These are phyloP conservation scores for Fusarium hainanense DNA, from an alignment of 2,329 filamentous ascomycete genomes.

Conservation along the genomic window DNA sequence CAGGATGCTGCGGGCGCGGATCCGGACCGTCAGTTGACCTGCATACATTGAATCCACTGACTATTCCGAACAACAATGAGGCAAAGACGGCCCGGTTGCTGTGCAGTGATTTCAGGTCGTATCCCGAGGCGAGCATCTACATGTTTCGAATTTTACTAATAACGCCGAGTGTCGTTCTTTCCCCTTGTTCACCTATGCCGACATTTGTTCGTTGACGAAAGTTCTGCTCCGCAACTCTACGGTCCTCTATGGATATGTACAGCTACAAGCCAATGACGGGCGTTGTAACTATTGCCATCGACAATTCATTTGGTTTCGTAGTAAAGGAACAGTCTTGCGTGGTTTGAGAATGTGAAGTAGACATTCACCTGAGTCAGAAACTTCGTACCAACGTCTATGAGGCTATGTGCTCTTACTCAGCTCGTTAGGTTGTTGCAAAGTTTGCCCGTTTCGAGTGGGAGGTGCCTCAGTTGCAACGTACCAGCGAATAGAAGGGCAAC, in stretches of 20 bases:
- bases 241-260: neutral
- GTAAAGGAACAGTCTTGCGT: neutral
- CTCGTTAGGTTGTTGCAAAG: neutral
- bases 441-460: neutral
- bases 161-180: neutral
- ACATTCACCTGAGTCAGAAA: neutral
- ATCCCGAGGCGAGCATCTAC: slow-evolving; percentile 3
- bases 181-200: neutral
- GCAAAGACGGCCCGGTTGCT: slow-evolving; percentile 22
- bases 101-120: slow-evolving; percentile 1
- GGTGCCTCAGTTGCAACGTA: too few relatives aligned
- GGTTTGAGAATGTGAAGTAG: neutral
- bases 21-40: slow-evolving; percentile 20
- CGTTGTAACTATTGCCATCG: neutral
- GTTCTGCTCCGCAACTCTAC: neutral
- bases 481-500: too few relatives aligned
- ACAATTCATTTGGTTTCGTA: neutral
- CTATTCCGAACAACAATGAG: slow-evolving; percentile 5
- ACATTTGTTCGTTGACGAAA: neutral
- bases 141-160: neutral
- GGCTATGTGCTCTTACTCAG: neutral
- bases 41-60: neutral
- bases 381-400: neutral
- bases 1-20: neutral
- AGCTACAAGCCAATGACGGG: neutral